These are phyloP conservation scores for Phaffia rhodozyma DNA, from an alignment of 1,284 basidiomycete species.

Conservation along the genomic window DNA sequence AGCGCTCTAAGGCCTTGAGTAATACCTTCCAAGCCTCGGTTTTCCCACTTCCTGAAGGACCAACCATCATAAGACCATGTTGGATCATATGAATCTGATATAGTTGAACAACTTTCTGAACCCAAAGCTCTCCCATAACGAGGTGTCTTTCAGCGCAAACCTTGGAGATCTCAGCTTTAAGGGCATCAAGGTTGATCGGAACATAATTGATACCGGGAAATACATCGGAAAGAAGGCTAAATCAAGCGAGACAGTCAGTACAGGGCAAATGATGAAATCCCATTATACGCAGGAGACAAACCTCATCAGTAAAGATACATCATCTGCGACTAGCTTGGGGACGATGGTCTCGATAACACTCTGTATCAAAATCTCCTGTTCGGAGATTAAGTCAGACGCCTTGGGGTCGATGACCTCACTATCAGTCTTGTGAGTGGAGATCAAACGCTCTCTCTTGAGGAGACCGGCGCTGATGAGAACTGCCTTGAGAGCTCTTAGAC, in stretches of 20 bases:
- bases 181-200: constrained; percentile 74
- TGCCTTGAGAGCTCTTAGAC: constrained; percentile 91
- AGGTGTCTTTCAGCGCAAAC: constrained; percentile 80
- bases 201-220: constrained; percentile 91
- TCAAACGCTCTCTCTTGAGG: constrained; percentile 78
- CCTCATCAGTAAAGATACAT: constrained; percentile 88
- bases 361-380: constrained; percentile 96
- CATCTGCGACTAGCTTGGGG: constrained; percentile 93
- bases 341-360: constrained; percentile 99
- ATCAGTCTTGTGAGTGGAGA: neutral
- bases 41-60: constrained; percentile 92
- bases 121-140: constrained; percentile 77
- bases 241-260: neutral
- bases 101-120: constrained; percentile 89
- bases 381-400: constrained; percentile 59
- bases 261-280: neutral
- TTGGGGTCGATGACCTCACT: constrained; percentile 37
- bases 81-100: constrained; percentile 99
- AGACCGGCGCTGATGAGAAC: constrained; percentile 95
- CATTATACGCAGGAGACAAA: constrained; percentile 31
- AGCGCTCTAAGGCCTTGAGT: constrained; percentile 73
- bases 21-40: constrained; percentile 95
- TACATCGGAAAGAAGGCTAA: constrained; percentile 83
- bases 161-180: constrained; percentile 70
- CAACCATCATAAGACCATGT: constrained; percentile 99